phyloP scores from a whole-genome alignment of 352 stramenopile species.

The Plasmopara viticola region DNA sequence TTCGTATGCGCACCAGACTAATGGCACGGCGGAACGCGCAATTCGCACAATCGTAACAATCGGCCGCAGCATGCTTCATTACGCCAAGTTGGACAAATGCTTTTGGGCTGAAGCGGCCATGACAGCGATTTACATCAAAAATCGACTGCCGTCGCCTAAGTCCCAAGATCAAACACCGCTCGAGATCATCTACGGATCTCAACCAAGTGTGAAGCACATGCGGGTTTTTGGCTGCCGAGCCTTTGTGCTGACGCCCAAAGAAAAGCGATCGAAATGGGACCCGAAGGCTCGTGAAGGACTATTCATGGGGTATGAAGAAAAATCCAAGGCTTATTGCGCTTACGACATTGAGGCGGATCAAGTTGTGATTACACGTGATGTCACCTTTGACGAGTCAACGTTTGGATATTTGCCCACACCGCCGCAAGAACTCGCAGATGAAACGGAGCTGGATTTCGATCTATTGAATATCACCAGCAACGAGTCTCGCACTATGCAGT shows the following conservation, averaged over 20 bases:
- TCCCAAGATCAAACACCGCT: slow-evolving; percentile 1
- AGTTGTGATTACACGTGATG: background rate
- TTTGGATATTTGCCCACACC: background rate
- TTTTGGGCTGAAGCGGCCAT: slow-evolving; percentile 8
- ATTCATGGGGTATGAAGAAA: background rate
- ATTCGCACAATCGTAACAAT: slow-evolving; percentile 8
- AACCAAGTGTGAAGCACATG: slow-evolving; percentile 13
- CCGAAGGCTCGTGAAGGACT: no score
- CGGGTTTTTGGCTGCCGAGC: background rate
- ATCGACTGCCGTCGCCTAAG: no score
- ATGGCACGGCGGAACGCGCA: slow-evolving; percentile 8
- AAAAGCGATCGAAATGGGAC: no score
- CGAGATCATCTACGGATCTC: slow-evolving; percentile 4
- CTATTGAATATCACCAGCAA: no score
- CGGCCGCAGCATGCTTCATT: background rate
- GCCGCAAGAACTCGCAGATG: background rate
- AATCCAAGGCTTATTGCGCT: slow-evolving; percentile 4
- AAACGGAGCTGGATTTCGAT: background rate
- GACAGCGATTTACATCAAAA: slow-evolving; percentile 5
- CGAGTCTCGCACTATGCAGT: no score
- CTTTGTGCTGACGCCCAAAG: no score
- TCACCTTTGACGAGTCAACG: background rate
- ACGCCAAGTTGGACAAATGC: no score
- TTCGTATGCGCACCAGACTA: slow-evolving; percentile 11
- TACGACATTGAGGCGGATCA: background rate